Conservation (phyloP, 1,139 yeast species). For the Candida tropicalis region DNA sequence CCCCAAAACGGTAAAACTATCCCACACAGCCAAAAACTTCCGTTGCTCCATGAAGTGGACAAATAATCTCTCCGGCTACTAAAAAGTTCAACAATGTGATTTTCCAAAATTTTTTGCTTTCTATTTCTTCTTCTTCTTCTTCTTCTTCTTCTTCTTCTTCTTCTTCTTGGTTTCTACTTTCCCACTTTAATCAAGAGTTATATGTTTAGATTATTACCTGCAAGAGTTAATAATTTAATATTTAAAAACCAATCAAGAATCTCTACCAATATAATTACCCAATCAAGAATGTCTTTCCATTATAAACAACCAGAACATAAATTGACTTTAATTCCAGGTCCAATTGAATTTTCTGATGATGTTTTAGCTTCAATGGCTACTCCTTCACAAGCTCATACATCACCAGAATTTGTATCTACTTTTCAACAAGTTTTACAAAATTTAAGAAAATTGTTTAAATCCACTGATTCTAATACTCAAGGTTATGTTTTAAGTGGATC, state of each 20-base stretch:
- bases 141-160: not conserved
- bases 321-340: conserved; percentile 87
- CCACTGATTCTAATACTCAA: conserved; percentile 66
- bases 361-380: conserved; percentile 84
- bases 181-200: not conserved
- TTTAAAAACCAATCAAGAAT: conserved; percentile 5
- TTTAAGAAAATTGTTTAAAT: conserved; percentile 74
- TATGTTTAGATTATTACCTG: conserved; percentile 5
- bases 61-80: too few relatives aligned
- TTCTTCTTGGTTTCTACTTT: not conserved
- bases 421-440: conserved; percentile 70
- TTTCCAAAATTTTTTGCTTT: not conserved
- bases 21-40: too few relatives aligned
- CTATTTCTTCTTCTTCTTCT: not conserved
- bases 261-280: not conserved
- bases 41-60: conserved; percentile 6
- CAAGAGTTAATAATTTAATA: not conserved
- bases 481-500: conserved; percentile 86
- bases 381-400: conserved; percentile 86
- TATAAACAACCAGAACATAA: conserved; percentile 51
- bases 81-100: not conserved
- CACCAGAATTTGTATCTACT: conserved; percentile 79
- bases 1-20: too few relatives aligned
- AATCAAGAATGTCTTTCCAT: conserved; percentile 14
- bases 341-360: conserved; percentile 82